These are phyloP conservation scores for Candida namnaoensis DNA, from an alignment of 805 yeast species.

Conservation along the genomic window DNA sequence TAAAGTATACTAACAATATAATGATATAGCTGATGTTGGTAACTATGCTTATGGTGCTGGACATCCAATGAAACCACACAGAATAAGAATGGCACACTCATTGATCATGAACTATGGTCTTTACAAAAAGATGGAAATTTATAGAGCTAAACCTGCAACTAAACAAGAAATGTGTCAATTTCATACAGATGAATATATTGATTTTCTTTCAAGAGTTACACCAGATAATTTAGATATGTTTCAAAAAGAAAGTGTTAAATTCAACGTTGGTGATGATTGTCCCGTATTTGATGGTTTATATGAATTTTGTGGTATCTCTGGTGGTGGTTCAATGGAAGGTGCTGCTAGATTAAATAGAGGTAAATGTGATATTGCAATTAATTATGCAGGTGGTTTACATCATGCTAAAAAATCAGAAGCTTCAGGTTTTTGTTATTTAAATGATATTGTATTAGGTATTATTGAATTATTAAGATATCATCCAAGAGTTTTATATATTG, in stretches of 20 bases:
- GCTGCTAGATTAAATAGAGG: conserved; percentile 79
- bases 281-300: conserved; percentile 94
- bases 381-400: conserved; percentile 95
- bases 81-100: conserved; percentile 91
- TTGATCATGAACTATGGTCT: conserved; percentile 77
- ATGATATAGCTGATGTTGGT: conserved; percentile 68
- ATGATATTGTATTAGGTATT: conserved; percentile 88
- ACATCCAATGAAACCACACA: conserved; percentile 98
- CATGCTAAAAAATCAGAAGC: conserved; percentile 96
- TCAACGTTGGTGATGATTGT: conserved; percentile 90
- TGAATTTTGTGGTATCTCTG: conserved; percentile 79
- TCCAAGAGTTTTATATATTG: conserved; percentile 88
- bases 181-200: conserved; percentile 81
- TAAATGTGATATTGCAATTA: conserved; percentile 88
- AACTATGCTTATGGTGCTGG: conserved; percentile 92
- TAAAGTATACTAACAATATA: conserved; percentile 22
- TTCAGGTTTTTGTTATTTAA: conserved; percentile 89
- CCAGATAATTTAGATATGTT: conserved; percentile 61
- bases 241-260: conserved; percentile 50
- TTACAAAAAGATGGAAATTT: conserved; percentile 85
- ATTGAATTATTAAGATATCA: conserved; percentile 79
- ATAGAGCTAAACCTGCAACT: conserved; percentile 77
- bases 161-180: conserved; percentile 70
- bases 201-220: conserved; percentile 66
- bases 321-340: conserved; percentile 94